Evolutionary conservation across 805 yeast species (phyloP).

Genomic region (Trichomonascus vanleenenianus): DNA sequence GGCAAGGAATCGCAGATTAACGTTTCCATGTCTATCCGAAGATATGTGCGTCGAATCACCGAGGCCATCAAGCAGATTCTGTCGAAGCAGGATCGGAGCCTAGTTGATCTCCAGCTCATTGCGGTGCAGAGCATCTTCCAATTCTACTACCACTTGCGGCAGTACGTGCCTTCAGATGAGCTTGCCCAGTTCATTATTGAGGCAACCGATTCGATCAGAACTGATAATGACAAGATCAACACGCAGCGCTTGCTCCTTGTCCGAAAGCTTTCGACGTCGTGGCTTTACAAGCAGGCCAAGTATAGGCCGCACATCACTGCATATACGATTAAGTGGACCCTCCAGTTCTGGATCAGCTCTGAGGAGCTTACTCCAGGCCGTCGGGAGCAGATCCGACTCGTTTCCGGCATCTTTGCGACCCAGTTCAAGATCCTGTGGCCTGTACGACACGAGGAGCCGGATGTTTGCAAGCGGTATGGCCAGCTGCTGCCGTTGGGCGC

Average conservation of each 20-base stretch:
- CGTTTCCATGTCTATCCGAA: conserved; percentile 8
- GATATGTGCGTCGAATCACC: conserved; percentile 11
- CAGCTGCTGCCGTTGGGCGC: conserved; percentile 25
- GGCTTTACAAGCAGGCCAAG: conserved; percentile 19
- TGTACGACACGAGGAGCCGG: conserved; percentile 18
- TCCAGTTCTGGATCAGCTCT: conserved; percentile 20
- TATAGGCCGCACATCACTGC: conserved; percentile 21
- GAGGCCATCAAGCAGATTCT: conserved; percentile 11
- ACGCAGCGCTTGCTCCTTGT: conserved; percentile 54
- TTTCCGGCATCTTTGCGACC: conserved; percentile 22
- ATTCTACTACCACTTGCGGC: conserved; percentile 39
- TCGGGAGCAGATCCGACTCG: conserved; percentile 22
- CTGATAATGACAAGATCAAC: conserved; percentile 49
- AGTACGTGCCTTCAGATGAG: conserved; percentile 32
- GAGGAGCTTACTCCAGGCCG: conserved; percentile 15
- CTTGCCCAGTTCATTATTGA: conserved; percentile 36
- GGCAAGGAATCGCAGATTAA: conserved; percentile 11
- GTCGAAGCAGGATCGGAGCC: conserved; percentile 5
- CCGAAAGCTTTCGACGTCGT: conserved; percentile 31
- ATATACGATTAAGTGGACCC: conserved; percentile 22
- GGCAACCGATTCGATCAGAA: conserved; percentile 48
- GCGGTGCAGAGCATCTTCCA: conserved; percentile 54
- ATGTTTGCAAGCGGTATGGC: conserved; percentile 23
- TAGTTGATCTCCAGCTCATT: conserved; percentile 38
- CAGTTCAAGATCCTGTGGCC: conserved; percentile 27